phyloP scores from a whole-genome alignment of 169 alveolate genomes.

The Fabrea salina region DNA sequence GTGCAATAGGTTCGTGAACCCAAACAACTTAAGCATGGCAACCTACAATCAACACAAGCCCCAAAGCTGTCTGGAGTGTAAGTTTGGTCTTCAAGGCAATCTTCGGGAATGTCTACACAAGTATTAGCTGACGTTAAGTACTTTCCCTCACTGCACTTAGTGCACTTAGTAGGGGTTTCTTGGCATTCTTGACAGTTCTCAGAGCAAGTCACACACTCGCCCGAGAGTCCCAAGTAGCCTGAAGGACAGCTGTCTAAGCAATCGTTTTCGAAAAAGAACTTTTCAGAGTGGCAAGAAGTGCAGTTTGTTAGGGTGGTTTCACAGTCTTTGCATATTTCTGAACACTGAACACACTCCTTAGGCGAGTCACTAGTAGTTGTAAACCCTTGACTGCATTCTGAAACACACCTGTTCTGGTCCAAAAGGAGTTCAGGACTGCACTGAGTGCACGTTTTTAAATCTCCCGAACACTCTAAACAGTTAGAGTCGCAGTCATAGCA shows the following conservation, averaged over 20 bases:
- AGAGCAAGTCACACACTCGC: slow-evolving; percentile 10
- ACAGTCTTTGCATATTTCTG: not conserved
- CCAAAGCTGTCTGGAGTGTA: not conserved
- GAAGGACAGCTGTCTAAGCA: slow-evolving; percentile 2
- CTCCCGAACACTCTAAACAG: not conserved
- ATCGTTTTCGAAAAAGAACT: not conserved
- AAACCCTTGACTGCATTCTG: not conserved
- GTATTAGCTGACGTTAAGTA: slow-evolving; percentile 16
- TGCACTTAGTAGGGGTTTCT: not conserved
- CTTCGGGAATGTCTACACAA: not conserved
- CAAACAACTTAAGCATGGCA: not conserved
- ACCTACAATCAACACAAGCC: not conserved
- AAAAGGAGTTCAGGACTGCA: not conserved
- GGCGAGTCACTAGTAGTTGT: not conserved
- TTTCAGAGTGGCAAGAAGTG: not conserved
- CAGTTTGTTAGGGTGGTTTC: not conserved
- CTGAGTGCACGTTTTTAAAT: not conserved
- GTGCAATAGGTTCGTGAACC: not conserved
- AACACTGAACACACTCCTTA: slow-evolving; percentile 3
- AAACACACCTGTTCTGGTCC: not conserved
- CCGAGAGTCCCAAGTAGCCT: slow-evolving; percentile 11
- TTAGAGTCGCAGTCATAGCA: not conserved
- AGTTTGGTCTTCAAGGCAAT: not conserved
- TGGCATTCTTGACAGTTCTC: not conserved
- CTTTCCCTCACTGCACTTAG: slow-evolving; percentile 7